Percentiles rank a stretch among this genome's conserved stretches.
Conservation (phyloP, 495 filamentous ascomycete genomes). For the Xylaria bambusicola region DNA sequence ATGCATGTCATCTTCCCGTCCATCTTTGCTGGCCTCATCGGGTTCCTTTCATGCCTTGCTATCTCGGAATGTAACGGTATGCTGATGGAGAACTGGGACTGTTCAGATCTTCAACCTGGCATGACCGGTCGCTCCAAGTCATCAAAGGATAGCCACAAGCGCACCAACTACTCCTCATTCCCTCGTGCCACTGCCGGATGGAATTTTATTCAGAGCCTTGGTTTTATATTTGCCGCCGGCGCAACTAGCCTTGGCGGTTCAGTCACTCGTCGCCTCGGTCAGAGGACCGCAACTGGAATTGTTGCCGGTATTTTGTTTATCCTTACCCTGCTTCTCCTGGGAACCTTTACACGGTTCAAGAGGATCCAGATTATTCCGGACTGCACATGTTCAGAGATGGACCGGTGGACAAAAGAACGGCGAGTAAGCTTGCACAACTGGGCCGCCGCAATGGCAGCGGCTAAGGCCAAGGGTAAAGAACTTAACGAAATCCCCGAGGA, state of each 20-base stretch:
- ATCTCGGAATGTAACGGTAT: constrained; percentile 75
- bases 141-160: constrained; percentile 41
- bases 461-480: constrained; percentile 37
- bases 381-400: constrained; percentile 53
- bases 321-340: constrained; percentile 62
- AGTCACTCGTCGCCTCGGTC: constrained; percentile 62
- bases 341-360: constrained; percentile 62
- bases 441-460: constrained; percentile 35
- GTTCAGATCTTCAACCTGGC: constrained; percentile 65
- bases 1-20: constrained; percentile 62
- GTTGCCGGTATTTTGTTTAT: constrained; percentile 63
- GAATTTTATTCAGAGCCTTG: constrained; percentile 65
- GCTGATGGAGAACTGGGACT: constrained; percentile 80
- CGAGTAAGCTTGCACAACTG: constrained; percentile 41
- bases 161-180: constrained; percentile 67
- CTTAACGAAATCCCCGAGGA: constrained; percentile 44
- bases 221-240: constrained; percentile 64
- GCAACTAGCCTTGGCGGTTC: constrained; percentile 64
- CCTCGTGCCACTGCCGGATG: constrained; percentile 72
- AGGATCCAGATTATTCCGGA: constrained; percentile 66
- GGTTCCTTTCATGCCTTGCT: constrained; percentile 68
- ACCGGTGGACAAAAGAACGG: constrained; percentile 47
- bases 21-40: constrained; percentile 66
- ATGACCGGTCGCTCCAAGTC: constrained; percentile 58
- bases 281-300: constrained; percentile 63